Conservation (phyloP, 1,284 basidiomycete species). For the Omphalotus olearius region DNA sequence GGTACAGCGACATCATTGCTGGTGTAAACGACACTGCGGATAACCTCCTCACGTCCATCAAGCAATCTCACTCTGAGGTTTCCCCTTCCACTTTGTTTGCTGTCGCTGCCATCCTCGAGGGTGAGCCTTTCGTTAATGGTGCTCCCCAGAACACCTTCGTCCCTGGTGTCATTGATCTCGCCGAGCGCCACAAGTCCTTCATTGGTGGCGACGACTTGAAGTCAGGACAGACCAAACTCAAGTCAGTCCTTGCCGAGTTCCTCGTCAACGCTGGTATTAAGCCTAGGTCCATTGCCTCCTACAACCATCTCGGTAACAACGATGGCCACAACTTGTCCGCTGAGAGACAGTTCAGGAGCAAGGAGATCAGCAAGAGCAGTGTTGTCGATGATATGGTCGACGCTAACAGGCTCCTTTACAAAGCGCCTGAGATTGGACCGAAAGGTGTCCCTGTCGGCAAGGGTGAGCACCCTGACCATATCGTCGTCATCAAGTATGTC, state of each 20-base stretch:
- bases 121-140: conserved; percentile 94
- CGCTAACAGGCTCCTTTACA: conserved; percentile 89
- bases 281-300: conserved; percentile 93
- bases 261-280: conserved; percentile 99
- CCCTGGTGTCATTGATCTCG: conserved; percentile 90
- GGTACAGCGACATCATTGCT: conserved; percentile 92
- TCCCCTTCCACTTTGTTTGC: conserved; percentile 96
- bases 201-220: conserved; percentile 99
- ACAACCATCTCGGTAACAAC: conserved; percentile 99
- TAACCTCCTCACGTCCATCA: conserved; percentile 82
- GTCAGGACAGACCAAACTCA: conserved; percentile 91
- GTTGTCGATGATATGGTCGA: conserved; percentile 98
- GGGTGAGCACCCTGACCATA: conserved; percentile 96
- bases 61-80: conserved; percentile 85
- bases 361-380: conserved; percentile 96
- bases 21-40: conserved; percentile 96
- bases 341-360: conserved; percentile 95
- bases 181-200: conserved; percentile 87
- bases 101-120: conserved; percentile 93
- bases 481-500: conserved; percentile 94
- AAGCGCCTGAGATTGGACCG: conserved; percentile 57
- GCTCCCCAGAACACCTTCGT: conserved; percentile 99
- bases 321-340: conserved; percentile 92
- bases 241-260: conserved; percentile 96
- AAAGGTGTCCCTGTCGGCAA: conserved; percentile 68